Evolutionary conservation across 2,329 filamentous ascomycete genomes (phyloP).

Genomic region (Aspergillus sp.): DNA sequence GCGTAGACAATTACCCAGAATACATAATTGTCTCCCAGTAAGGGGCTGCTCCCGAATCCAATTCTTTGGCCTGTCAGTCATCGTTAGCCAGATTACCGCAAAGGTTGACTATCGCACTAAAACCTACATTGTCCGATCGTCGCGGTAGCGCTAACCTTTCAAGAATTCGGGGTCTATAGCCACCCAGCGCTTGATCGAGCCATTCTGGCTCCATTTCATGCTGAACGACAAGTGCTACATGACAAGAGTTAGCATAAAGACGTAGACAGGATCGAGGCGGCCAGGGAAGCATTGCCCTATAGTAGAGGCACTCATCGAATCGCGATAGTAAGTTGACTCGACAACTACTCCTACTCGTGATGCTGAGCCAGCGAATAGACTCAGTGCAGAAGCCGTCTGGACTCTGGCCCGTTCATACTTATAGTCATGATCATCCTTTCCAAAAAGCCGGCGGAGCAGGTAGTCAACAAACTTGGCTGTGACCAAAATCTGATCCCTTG

Average conservation of each 20-base stretch:
- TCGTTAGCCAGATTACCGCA: neutral
- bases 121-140: slow-evolving; percentile 9
- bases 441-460: slow-evolving; percentile 11
- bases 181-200: slow-evolving; percentile 14
- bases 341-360: slow-evolving; percentile 15
- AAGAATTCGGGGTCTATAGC: too few species aligned
- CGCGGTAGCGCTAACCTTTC: slow-evolving; percentile 14
- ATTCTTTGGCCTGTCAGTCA: slow-evolving; percentile 6
- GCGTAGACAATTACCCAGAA: too few species aligned
- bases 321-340: slow-evolving; percentile 15
- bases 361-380: too few species aligned
- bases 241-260: too few species aligned
- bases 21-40: too few species aligned
- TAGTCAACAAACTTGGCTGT: slow-evolving; percentile 19
- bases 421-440: too few species aligned
- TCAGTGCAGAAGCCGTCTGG: too few species aligned
- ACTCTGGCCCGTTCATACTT: too few species aligned
- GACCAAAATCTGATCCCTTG: slow-evolving; percentile 9
- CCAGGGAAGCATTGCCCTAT: too few species aligned
- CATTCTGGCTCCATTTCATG: slow-evolving; percentile 13
- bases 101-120: neutral
- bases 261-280: too few species aligned
- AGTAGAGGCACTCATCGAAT: slow-evolving; percentile 18
- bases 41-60: too few species aligned
- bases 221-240: slow-evolving; percentile 19